A percentile compares a stretch with the other conserved stretches of the same genome.
These are phyloP conservation scores for Thermothielavioides terrestris DNA, from an alignment of 495 filamentous ascomycete species.

Conservation along the genomic window DNA sequence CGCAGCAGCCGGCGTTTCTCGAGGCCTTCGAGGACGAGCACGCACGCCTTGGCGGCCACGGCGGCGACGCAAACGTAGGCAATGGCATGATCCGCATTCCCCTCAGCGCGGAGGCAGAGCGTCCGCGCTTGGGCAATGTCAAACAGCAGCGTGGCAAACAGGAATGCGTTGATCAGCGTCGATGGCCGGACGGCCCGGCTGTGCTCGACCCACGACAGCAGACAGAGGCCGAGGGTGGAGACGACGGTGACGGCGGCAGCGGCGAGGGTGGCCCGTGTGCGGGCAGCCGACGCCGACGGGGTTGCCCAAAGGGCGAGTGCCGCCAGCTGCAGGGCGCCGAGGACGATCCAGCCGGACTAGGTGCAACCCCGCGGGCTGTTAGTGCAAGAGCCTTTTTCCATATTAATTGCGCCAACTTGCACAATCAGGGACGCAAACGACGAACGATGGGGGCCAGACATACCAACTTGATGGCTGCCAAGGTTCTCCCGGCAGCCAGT, in stretches of 20 bases:
- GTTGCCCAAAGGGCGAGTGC: conserved; percentile 43
- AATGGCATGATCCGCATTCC: conserved; percentile 1
- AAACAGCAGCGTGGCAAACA: conserved; percentile 48
- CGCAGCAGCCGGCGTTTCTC: conserved; percentile 45
- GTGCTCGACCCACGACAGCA: conserved; percentile 39
- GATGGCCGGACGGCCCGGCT: conserved; percentile 37
- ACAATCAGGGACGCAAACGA: too few relatives aligned
- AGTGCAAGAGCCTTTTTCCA: too few relatives aligned
- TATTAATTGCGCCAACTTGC: too few relatives aligned
- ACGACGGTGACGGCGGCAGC: conserved; percentile 38
- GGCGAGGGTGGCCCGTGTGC: conserved; percentile 42
- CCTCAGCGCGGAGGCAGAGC: conserved; percentile 30
- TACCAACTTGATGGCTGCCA: conserved; percentile 17
- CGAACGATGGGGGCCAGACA: neutral
- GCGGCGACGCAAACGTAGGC: conserved; percentile 15
- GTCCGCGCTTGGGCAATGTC: conserved; percentile 40
- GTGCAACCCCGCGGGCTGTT: too few relatives aligned
- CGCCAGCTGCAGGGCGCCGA: conserved; percentile 38
- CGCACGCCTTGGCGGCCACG: conserved; percentile 20
- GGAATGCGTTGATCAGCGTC: conserved; percentile 46
- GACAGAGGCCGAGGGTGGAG: conserved; percentile 20
- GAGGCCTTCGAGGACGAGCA: conserved; percentile 43
- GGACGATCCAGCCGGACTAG: conserved; percentile 40
- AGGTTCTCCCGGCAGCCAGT: neutral
- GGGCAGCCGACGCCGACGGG: conserved; percentile 18